Percentiles rank a stretch among this genome's conserved stretches.
phyloP scores from a whole-genome alignment of 2,329 filamentous ascomycete genomes.

The Penicillium sp. region DNA sequence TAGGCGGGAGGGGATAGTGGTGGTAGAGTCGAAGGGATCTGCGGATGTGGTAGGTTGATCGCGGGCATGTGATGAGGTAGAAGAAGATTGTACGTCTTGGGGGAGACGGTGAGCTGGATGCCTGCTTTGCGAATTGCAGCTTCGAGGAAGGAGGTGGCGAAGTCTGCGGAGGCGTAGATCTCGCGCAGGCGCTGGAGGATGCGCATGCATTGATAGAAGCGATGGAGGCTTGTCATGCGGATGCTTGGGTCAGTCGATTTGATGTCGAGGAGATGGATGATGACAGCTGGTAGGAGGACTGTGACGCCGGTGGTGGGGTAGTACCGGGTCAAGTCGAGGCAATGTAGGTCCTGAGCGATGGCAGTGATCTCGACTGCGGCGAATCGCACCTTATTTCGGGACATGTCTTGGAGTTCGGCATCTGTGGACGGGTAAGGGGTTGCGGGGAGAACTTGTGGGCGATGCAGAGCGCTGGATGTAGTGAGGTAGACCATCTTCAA shows the following conservation, averaged over 20 bases:
- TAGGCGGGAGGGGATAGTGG: constrained; percentile 19
- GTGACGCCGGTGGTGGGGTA: constrained; percentile 89
- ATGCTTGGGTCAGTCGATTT: constrained; percentile 74
- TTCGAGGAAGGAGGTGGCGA: constrained; percentile 91
- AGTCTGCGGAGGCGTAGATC: constrained; percentile 91
- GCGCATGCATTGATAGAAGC: constrained; percentile 88
- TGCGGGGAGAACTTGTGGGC: constrained; percentile 83
- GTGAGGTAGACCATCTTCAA: constrained; percentile 94
- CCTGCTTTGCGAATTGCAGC: constrained; percentile 84
- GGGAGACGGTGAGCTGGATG: constrained; percentile 62
- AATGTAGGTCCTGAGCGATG: constrained; percentile 74
- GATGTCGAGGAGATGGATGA: constrained; percentile 89
- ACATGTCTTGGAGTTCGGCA: constrained; percentile 75
- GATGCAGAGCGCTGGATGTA: constrained; percentile 83
- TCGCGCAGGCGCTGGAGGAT: constrained; percentile 85
- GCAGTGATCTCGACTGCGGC: constrained; percentile 82
- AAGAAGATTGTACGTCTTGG: constrained; percentile 30
- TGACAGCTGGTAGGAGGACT: constrained; percentile 85
- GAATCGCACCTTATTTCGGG: constrained; percentile 75
- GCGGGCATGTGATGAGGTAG: constrained; percentile 11
- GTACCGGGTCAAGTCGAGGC: constrained; percentile 69
- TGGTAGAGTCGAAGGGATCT: constrained; percentile 16
- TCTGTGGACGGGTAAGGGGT: constrained; percentile 57
- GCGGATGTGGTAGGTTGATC: constrained; percentile 13
- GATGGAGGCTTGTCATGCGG: constrained; percentile 69